Conservation (phyloP, 1,284 basidiomycete species). For the Ceratobasidium sp. region DNA sequence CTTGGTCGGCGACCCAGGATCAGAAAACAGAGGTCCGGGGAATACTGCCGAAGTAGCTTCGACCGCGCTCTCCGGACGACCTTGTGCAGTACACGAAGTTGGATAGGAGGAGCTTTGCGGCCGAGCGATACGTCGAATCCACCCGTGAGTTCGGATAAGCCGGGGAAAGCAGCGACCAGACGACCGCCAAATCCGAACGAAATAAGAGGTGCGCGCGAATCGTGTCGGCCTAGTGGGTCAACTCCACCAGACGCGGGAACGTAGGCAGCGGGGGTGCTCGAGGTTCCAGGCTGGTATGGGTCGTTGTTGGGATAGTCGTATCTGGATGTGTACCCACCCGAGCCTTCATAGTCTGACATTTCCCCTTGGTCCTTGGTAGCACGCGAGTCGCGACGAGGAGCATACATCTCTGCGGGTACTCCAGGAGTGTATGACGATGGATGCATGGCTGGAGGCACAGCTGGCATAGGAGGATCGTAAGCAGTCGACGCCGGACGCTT, state of each 20-base stretch:
- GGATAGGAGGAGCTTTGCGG: constrained; percentile 71
- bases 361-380: constrained; percentile 44
- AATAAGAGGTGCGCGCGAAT: constrained; percentile 76
- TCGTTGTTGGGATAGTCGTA: constrained; percentile 40
- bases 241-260: constrained; percentile 37
- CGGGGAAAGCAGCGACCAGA: constrained; percentile 85
- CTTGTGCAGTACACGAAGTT: constrained; percentile 70
- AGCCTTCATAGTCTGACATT: constrained; percentile 43
- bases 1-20: constrained; percentile 68
- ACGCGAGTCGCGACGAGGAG: constrained; percentile 39
- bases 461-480: constrained; percentile 49
- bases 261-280: constrained; percentile 40
- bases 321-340: constrained; percentile 39
- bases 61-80: constrained; percentile 71
- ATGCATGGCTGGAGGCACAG: constrained; percentile 6
- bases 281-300: constrained; percentile 15
- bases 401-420: constrained; percentile 34
- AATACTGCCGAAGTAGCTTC: constrained; percentile 65
- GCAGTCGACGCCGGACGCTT: constrained; percentile 48
- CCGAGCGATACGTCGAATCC: constrained; percentile 80
- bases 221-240: constrained; percentile 80
- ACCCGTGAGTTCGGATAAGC: constrained; percentile 66
- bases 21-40: constrained; percentile 86
- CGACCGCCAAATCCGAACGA: constrained; percentile 91
- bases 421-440: constrained; percentile 31